phyloP scores from a whole-genome alignment of 129 eudicot species.

The Flaveria ramosissima region DNA sequence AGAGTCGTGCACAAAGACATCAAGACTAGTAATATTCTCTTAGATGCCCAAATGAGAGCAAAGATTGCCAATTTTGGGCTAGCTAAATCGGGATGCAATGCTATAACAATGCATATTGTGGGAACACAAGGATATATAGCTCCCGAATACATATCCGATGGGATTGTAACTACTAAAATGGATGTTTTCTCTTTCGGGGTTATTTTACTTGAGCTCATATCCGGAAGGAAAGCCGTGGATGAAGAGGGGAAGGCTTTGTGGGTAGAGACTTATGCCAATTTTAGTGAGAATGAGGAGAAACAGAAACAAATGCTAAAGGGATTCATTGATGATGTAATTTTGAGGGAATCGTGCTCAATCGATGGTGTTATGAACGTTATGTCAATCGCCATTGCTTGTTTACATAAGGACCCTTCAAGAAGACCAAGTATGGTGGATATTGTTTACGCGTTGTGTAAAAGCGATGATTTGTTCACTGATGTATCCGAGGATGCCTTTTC shows the following conservation, averaged over 20 bases:
- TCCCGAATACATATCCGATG: slow-evolving; percentile 83
- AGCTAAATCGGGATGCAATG: slow-evolving; percentile 96
- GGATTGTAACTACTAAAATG: slow-evolving; percentile 78
- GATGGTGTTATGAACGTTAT: slow-evolving; percentile 67
- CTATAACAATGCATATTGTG: slow-evolving; percentile 93
- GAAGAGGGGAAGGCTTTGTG: slow-evolving; percentile 69
- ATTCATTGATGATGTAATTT: slow-evolving; percentile 58
- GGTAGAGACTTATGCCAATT: slow-evolving; percentile 42
- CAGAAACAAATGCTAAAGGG: slow-evolving; percentile 40
- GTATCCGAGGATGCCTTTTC: slow-evolving; percentile 62
- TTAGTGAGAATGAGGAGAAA: slow-evolving; percentile 52
- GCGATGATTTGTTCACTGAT: slow-evolving; percentile 74
- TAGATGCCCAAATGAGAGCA: slow-evolving; percentile 82
- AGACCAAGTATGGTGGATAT: slow-evolving; percentile 91
- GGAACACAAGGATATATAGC: slow-evolving; percentile 94
- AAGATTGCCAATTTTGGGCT: slow-evolving; percentile 94
- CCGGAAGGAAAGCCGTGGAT: slow-evolving; percentile 69
- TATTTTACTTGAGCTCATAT: slow-evolving; percentile 79
- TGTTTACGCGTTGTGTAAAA: slow-evolving; percentile 81
- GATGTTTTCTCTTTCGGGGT: slow-evolving; percentile 90
- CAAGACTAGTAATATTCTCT: slow-evolving; percentile 80
- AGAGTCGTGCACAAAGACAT: slow-evolving; percentile 90
- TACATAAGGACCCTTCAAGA: slow-evolving; percentile 62
- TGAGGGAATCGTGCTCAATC: slow-evolving; percentile 40
- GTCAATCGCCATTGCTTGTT: slow-evolving; percentile 65